Conservation (phyloP, 164 flowering plant species). For the Chimonanthus praecox region DNA sequence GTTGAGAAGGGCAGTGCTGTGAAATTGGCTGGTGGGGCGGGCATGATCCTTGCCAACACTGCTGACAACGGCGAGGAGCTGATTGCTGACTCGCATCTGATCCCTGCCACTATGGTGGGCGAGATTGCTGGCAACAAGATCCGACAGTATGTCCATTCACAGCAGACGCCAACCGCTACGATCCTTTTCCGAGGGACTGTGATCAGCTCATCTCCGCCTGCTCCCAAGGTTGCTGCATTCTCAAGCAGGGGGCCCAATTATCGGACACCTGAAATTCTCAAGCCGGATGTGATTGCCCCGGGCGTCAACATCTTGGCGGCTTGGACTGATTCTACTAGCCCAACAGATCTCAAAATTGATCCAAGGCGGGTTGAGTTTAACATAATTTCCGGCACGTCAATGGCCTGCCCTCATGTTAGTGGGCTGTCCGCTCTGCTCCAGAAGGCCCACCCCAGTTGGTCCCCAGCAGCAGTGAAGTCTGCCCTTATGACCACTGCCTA, state of each 20-base stretch:
- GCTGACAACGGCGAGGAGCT: constrained; percentile 61
- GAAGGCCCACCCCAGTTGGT: constrained; percentile 63
- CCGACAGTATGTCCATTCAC: constrained; percentile 30
- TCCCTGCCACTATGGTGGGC: constrained; percentile 79
- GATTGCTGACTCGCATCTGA: constrained; percentile 66
- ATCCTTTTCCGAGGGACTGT: constrained; percentile 68
- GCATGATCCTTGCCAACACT: constrained; percentile 78
- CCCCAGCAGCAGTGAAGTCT: constrained; percentile 76
- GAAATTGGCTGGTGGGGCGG: constrained; percentile 66
- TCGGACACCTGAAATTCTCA: constrained; percentile 62
- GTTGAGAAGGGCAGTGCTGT: constrained; percentile 80
- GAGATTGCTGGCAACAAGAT: constrained; percentile 48
- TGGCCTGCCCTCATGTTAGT: constrained; percentile 93
- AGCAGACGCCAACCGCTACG: constrained; percentile 50
- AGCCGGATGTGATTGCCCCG: constrained; percentile 92
- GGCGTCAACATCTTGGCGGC: constrained; percentile 87
- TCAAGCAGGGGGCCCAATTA: constrained; percentile 87
- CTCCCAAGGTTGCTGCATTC: constrained; percentile 83
- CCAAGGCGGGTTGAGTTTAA: constrained; percentile 74
- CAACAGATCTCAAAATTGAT: constrained; percentile 66
- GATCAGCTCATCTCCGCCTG: constrained; percentile 47
- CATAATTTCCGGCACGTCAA: constrained; percentile 87
- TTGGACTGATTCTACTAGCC: constrained; percentile 66
- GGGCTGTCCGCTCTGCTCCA: constrained; percentile 78
- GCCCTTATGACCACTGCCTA: constrained; percentile 83